Base-by-base conservation (phyloP, 306 rosid genomes). In the Benincasa hispida region DNA sequence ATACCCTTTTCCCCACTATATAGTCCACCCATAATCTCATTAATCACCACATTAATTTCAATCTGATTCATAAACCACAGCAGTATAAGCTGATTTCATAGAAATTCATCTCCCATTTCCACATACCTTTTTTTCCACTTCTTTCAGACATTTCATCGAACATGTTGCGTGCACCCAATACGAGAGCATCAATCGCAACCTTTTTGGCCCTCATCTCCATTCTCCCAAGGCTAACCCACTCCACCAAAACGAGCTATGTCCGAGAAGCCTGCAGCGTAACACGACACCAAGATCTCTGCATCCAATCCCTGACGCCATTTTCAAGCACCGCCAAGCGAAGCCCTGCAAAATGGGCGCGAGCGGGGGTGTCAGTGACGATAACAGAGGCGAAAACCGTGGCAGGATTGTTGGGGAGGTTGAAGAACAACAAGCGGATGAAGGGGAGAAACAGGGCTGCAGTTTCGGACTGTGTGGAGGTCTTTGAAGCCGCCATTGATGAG, bases 231-330 rank as follows among this genome's bases (percentile, higher is more conserved):
- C 59, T 28, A 4, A 25, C 62, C 76, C 37, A 55, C 10, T 67
- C 77, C 5, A 9, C 67, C 7, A 84, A 73, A 41, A 13, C 15
- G 61, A 24, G 45, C 27, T 80, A 87, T 74, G 89, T 86, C 8
- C 61, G 58, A 84, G 87, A 90, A 3, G 97, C 97, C 1, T 90
- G 97, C 79, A 81, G 84, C 5, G 97, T 87, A 53, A 87, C 92
- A 0, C 82, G 76, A 78, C 81, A 87, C 76, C 78, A 73, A 8
- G 73, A 82, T 48, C 76, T 92, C 18, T 91, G 96, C 54, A 41
- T 86, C 61, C 87, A 24, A 68, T 66, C 89, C 1, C 86, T 91
- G 17, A 66, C 88, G 5, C 72, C 89, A 11, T 91, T 87, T 80
- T 87, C 96, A 1, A 41, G 13, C 74, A 37, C 32, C 5, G 89